Evolutionary conservation across 306 rosid genomes (phyloP).

Genomic region (Inga laurina): DNA sequence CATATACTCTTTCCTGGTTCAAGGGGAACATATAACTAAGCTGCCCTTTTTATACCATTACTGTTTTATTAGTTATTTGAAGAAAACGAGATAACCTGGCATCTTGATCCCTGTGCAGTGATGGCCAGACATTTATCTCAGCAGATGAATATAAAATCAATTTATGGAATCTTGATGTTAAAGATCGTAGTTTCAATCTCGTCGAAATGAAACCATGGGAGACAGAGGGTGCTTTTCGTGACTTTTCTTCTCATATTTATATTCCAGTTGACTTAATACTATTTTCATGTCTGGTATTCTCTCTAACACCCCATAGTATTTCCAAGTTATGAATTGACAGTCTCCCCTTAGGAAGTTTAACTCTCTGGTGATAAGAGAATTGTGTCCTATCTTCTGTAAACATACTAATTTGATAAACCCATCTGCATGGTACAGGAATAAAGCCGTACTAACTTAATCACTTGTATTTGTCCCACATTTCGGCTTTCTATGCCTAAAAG

Average conservation of each 20-base stretch:
- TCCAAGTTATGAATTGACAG: neutral
- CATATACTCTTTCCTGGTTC: too few species aligned
- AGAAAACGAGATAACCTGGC: neutral
- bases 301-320: neutral
- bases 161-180: constrained; percentile 74
- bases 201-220: constrained; percentile 68
- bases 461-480: too few species aligned
- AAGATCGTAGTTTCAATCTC: constrained; percentile 68
- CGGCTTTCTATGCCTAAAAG: too few species aligned
- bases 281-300: neutral
- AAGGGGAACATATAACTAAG: neutral
- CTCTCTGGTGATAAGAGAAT: neutral
- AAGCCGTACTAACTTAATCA: too few species aligned
- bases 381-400: neutral
- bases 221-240: constrained; percentile 76
- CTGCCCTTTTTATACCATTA: constrained; percentile 1
- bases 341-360: neutral
- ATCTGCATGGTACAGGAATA: neutral
- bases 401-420: neutral
- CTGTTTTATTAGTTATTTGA: neutral
- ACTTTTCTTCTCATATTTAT: constrained; percentile 15
- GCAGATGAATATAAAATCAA: constrained; percentile 78
- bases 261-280: neutral
- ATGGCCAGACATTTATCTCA: constrained; percentile 75
- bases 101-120: constrained; percentile 49